Evolutionary conservation across 2,329 filamentous ascomycete species (phyloP).

Genomic region (Penicillium sp.): DNA sequence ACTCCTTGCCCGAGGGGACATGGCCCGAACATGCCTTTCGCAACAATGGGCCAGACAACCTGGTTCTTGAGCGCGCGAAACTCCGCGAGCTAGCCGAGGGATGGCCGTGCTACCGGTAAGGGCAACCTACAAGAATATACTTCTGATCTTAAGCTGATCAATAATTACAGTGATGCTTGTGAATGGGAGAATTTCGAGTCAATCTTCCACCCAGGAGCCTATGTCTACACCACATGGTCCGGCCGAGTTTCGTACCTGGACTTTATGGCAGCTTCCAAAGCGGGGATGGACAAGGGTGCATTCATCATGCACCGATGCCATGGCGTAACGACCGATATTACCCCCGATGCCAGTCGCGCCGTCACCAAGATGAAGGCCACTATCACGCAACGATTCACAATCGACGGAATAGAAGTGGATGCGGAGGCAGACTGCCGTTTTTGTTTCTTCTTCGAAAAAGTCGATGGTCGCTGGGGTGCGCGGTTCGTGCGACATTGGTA

Average conservation of each 20-base stretch:
- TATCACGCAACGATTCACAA: constrained; percentile 51
- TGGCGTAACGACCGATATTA: constrained; percentile 47
- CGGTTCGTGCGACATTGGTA: constrained; percentile 52
- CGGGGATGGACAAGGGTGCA: constrained; percentile 52
- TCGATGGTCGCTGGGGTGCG: constrained; percentile 45
- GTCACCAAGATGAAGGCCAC: constrained; percentile 54
- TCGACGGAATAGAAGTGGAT: constrained; percentile 47
- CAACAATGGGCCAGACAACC: constrained; percentile 50
- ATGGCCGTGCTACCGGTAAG: constrained; percentile 50
- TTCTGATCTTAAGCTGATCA: background rate
- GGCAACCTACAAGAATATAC: background rate
- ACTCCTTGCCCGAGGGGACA: constrained; percentile 38
- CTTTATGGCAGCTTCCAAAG: constrained; percentile 53
- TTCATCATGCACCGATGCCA: constrained; percentile 59
- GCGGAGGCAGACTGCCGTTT: constrained; percentile 51
- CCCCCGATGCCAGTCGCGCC: constrained; percentile 39
- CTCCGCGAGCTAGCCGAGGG: constrained; percentile 52
- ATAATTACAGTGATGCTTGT: constrained; percentile 43
- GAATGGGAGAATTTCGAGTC: constrained; percentile 55
- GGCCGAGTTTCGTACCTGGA: constrained; percentile 44
- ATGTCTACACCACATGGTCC: constrained; percentile 55
- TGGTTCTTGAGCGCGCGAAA: constrained; percentile 49
- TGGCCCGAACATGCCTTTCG: constrained; percentile 44
- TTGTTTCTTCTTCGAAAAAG: constrained; percentile 49
- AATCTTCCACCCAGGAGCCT: constrained; percentile 51